These are phyloP conservation scores for Aspergillus biplanus DNA, from an alignment of 495 filamentous ascomycete genomes.

Conservation along the genomic window DNA sequence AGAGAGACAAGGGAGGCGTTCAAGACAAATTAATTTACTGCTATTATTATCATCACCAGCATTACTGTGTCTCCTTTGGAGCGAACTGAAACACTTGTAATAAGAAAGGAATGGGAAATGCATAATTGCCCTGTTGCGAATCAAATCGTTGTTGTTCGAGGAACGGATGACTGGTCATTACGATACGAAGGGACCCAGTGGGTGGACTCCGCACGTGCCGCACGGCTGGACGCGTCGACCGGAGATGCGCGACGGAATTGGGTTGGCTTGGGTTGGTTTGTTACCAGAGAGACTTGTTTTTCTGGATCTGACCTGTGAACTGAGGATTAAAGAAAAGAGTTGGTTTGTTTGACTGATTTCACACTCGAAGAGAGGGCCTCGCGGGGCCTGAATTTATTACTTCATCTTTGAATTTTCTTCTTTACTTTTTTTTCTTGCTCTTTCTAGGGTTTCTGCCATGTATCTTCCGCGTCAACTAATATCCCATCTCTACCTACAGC, in stretches of 20 bases:
- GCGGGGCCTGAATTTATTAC: conserved; percentile 8
- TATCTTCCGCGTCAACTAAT: conserved; percentile 91
- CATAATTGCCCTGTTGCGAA: conserved; percentile 10
- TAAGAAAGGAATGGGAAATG: conserved; percentile 10
- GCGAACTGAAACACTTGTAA: not conserved
- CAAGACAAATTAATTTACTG: not conserved
- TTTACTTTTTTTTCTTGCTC: conserved; percentile 2
- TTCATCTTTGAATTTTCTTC: not conserved
- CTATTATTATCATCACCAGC: not conserved
- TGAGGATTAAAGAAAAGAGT: not conserved
- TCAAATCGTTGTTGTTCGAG: not conserved
- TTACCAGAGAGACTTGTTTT: conserved; percentile 14
- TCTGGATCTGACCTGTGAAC: conserved; percentile 6
- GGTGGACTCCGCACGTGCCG: conserved; percentile 23
- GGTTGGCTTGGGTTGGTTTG: conserved; percentile 4
- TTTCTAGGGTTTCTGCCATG: conserved; percentile 57
- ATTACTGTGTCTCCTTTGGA: not conserved
- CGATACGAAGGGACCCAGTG: conserved; percentile 13
- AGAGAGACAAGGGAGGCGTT: not conserved
- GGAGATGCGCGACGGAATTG: conserved; percentile 23
- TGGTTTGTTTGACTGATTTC: not conserved
- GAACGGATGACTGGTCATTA: not conserved
- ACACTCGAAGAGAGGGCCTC: conserved; percentile 18
- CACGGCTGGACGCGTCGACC: conserved; percentile 19
- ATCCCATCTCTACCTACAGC: conserved; percentile 85